Evolutionary conservation across 2,329 filamentous ascomycete species (phyloP), one percentile per base, ranked within the genome.

Genomic region (Arthrinium puccinioides): DNA sequence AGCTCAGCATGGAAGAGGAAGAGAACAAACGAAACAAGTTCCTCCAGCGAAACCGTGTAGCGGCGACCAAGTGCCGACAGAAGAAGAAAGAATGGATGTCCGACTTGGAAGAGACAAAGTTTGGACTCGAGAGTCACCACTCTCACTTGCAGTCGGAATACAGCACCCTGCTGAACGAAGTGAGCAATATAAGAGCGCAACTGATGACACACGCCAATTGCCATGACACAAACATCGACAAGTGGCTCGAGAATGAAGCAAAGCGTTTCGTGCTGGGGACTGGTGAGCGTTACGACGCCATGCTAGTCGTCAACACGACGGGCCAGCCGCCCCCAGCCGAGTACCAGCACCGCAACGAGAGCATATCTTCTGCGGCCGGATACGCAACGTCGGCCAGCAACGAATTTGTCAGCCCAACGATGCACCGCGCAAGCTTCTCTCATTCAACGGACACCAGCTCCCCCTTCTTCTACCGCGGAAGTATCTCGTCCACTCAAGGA

Each of bases 51-150:
- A 88, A 88, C 55, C 71, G 83, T 9, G 63, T 83, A 3, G 83
- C 84, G 0, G 83, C 84, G 2, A 82, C 78, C 54, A 87, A 86
- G 53, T 87, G 82, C 51, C 74, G 83, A 4, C 74, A 82, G 50
- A 85, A 84, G 58, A 75, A 74, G 50, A 77, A 75, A 56, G 59
- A 66, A 46, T 74, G 67, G 63, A 64, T 71, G 16, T 57, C 57
- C 10, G 63, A 67, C n/a, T 51, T 76, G 16, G 69, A 76, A 41
- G 63, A 67, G 37, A 62, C 59, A 6, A 67, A 66, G 38, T 45
- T 54, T 9, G 59, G 52, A 1, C 47, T 76, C 30, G 72, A 76
- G 49, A 50, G 46, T 6, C 59, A 64, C 27, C 61, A 75, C 46
- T 49, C 48, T 9, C 50, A 54, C 6, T 57, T 76, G 21, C 65